These are phyloP conservation scores for Diaporthe citriasiana DNA, from an alignment of 2,329 filamentous ascomycete species.

Conservation along the genomic window DNA sequence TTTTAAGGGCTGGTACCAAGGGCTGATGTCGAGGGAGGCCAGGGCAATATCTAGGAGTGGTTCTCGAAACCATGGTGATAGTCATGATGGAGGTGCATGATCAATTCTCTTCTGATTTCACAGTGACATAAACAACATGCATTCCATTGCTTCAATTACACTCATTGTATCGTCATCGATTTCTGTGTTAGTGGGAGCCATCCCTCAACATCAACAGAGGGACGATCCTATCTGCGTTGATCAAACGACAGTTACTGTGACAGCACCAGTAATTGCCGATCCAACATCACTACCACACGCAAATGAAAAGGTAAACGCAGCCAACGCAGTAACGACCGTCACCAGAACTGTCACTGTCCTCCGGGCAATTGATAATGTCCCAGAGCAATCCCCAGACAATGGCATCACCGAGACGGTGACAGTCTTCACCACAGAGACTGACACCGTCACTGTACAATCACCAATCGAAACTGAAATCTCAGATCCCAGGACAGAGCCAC, in stretches of 20 bases:
- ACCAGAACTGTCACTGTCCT: conserved; percentile 22
- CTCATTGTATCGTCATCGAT: conserved; percentile 22
- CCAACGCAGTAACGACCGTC: conserved; percentile 4
- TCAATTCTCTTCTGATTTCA: conserved; percentile 10
- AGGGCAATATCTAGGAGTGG: conserved; percentile 17
- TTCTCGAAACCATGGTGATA: background rate
- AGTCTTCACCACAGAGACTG: conserved; percentile 21
- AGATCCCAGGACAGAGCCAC: background rate
- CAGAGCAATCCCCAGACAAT: conserved; percentile 2
- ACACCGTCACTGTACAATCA: background rate
- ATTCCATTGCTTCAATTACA: conserved; percentile 8
- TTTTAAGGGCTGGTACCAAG: conserved; percentile 33
- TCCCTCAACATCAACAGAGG: conserved; percentile 30
- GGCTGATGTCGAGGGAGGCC: conserved; percentile 30
- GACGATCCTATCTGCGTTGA: conserved; percentile 17
- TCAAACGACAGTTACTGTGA: conserved; percentile 33
- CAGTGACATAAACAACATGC: conserved; percentile 26
- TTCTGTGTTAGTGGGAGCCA: conserved; percentile 25
- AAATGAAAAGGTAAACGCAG: background rate
- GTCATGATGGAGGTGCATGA: background rate
- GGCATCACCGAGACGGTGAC: conserved; percentile 30
- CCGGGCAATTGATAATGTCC: conserved; percentile 5
- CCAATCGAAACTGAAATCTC: background rate
- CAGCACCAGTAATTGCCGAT: conserved; percentile 1
- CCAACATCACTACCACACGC: conserved; percentile 5